These are phyloP conservation scores for Hymenoscyphus fraxineus DNA, from an alignment of 2,329 filamentous ascomycete genomes.

Conservation along the genomic window DNA sequence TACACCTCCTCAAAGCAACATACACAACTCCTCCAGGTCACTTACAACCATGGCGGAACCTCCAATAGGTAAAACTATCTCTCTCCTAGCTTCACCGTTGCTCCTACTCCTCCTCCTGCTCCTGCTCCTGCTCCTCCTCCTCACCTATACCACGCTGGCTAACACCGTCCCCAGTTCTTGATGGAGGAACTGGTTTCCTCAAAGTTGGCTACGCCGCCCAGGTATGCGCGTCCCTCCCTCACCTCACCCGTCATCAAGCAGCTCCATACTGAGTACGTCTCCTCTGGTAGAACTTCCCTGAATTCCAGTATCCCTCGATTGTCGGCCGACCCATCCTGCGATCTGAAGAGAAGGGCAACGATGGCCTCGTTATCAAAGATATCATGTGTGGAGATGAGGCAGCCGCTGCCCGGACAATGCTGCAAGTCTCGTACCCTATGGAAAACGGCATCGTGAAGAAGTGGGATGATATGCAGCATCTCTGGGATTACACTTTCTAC, in stretches of 20 bases:
- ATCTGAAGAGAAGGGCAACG: slow-evolving; percentile 73
- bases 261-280: slow-evolving; percentile 7
- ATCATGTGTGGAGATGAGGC: slow-evolving; percentile 99
- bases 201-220: slow-evolving; percentile 98
- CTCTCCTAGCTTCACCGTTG: neutral
- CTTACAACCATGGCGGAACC: slow-evolving; percentile 34
- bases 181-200: slow-evolving; percentile 98
- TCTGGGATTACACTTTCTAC: slow-evolving; percentile 98
- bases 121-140: too few species aligned
- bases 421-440: slow-evolving; percentile 99
- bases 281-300: slow-evolving; percentile 80
- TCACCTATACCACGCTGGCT: slow-evolving; percentile 1
- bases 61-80: slow-evolving; percentile 34
- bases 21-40: neutral
- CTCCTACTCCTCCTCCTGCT: neutral
- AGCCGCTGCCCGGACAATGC: slow-evolving; percentile 89
- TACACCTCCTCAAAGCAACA: neutral
- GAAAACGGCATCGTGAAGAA: slow-evolving; percentile 99
- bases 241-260: neutral
- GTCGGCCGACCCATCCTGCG: slow-evolving; percentile 96
- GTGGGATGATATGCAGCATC: slow-evolving; percentile 99
- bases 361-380: slow-evolving; percentile 82
- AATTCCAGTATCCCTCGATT: slow-evolving; percentile 97
- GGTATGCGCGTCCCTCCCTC: slow-evolving; percentile 43
- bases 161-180: slow-evolving; percentile 67